Evolutionary conservation across 306 rosid species (phyloP).

Genomic region (barrel medic (Medicago truncatula)): MtrunA17r5.0-ANR NC_053043.1:5433501-5434000

Average conservation of each 20-base stretch:
- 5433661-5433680: neutral
- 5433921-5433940: constrained; percentile 38
- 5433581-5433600: too few species aligned
- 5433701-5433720: too few species aligned
- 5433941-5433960: constrained; percentile 25
- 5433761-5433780: constrained; percentile 85
- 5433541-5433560: too few species aligned
- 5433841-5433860: constrained; percentile 63
- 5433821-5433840: constrained; percentile 55
- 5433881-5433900: constrained; percentile 65
- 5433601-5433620: neutral
- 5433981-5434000: neutral
- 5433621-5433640: too few species aligned
- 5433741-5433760: constrained; percentile 92
- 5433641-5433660: neutral
- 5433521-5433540: too few species aligned
- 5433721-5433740: constrained; percentile 55
- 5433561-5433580: too few species aligned
- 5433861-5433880: constrained; percentile 67
- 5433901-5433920: constrained; percentile 66
- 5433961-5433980: neutral
- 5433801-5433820: constrained; percentile 67
- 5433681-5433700: neutral
- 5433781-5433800: constrained; percentile 49
- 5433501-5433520: too few species aligned